Percentiles rank a stretch among this genome's conserved stretches.
Evolutionary conservation across 2,329 filamentous ascomycete genomes (phyloP).

Genomic region (Purpureocillium lavendulum): DNA sequence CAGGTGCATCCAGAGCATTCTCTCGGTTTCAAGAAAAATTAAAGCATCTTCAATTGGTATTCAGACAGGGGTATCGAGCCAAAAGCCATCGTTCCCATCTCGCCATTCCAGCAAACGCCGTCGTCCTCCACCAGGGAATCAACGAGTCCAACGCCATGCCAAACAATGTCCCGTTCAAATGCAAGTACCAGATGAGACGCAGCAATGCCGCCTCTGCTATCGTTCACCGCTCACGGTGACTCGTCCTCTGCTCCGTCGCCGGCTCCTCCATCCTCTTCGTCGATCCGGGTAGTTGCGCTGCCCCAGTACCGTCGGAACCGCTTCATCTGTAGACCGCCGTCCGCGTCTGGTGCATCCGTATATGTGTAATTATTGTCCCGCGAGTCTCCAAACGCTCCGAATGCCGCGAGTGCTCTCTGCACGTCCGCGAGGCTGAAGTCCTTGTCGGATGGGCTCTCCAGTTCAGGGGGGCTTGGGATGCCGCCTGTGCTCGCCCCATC

Average conservation of each 20-base stretch:
- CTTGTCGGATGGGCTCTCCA: constrained; percentile 21
- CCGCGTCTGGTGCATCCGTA: constrained; percentile 18
- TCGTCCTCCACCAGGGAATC: not conserved
- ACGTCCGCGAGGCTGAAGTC: constrained; percentile 14
- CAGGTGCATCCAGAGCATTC: too few relatives aligned
- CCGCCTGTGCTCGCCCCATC: constrained; percentile 24
- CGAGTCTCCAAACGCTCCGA: constrained; percentile 10
- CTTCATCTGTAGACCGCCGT: constrained; percentile 26
- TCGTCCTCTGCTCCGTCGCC: constrained; percentile 10
- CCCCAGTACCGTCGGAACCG: constrained; percentile 24
- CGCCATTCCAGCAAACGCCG: not conserved
- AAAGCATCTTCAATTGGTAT: too few relatives aligned
- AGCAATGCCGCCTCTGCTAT: not conserved
- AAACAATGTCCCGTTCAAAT: not conserved
- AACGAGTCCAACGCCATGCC: not conserved
- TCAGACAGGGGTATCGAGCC: constrained; percentile 4
- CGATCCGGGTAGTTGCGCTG: constrained; percentile 24
- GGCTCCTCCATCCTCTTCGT: constrained; percentile 24
- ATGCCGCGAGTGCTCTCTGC: constrained; percentile 7
- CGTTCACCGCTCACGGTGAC: not conserved
- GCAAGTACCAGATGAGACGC: not conserved
- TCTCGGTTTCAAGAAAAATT: too few relatives aligned
- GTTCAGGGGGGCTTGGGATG: constrained; percentile 27
- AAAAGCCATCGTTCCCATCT: not conserved
- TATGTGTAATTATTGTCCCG: constrained; percentile 21